phyloP scores from a whole-genome alignment of 2,329 filamentous ascomycete genomes.

The Alternaria sp. region DNA sequence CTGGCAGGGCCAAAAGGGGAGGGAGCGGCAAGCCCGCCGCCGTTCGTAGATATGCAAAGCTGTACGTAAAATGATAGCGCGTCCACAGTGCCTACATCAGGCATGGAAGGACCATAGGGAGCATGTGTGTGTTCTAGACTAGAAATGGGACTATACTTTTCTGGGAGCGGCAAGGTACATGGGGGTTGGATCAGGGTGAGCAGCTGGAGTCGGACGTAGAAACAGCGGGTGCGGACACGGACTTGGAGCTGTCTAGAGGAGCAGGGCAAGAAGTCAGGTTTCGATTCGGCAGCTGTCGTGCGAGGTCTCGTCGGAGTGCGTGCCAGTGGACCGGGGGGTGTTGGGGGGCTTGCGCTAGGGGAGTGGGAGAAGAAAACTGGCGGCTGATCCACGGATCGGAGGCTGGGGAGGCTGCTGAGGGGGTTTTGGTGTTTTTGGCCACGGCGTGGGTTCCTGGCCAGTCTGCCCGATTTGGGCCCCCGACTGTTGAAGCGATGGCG shows the following conservation, averaged over 20 bases:
- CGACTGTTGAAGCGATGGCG: constrained; percentile 10
- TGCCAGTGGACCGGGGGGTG: constrained; percentile 35
- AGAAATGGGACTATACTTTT: constrained; percentile 34
- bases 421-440: constrained; percentile 32
- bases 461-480: constrained; percentile 15
- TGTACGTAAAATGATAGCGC: constrained; percentile 43
- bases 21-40: constrained; percentile 35
- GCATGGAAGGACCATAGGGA: constrained; percentile 29
- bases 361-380: constrained; percentile 39
- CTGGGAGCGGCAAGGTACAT: constrained; percentile 28
- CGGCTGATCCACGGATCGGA: constrained; percentile 36
- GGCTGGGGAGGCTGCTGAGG: constrained; percentile 29
- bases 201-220: constrained; percentile 39
- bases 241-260: constrained; percentile 30
- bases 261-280: constrained; percentile 42
- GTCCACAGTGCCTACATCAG: constrained; percentile 31
- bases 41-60: constrained; percentile 39
- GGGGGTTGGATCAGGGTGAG: constrained; percentile 37
- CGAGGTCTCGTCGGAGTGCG: constrained; percentile 35
- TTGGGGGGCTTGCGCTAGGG: constrained; percentile 45
- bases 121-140: constrained; percentile 38
- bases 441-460: constrained; percentile 24
- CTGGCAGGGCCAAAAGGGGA: constrained; percentile 34
- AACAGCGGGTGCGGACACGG: constrained; percentile 39
- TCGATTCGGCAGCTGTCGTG: constrained; percentile 42